phyloP scores from a whole-genome alignment of 2,329 filamentous ascomycete species.

The Beauveria bassiana region DNA sequence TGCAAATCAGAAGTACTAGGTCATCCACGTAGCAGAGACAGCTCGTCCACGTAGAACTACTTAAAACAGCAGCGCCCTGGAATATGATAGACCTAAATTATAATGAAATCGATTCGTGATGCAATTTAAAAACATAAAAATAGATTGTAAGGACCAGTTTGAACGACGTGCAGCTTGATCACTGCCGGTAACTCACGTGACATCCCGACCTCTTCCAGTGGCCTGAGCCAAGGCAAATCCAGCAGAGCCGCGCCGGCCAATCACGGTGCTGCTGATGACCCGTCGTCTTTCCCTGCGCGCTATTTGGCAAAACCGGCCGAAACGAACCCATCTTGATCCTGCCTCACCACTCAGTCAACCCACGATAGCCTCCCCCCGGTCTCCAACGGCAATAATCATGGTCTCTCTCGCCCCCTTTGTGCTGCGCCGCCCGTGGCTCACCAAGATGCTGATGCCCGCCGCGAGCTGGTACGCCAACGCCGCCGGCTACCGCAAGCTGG shows the following conservation, averaged over 20 bases:
- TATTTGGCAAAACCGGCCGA: conserved; percentile 16
- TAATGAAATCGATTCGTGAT: too few species aligned
- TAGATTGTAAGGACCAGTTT: too few species aligned
- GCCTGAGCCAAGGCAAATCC: not conserved
- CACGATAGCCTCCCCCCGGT: conserved; percentile 1
- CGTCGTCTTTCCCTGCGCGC: conserved; percentile 14
- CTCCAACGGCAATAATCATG: conserved; percentile 47
- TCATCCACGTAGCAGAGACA: too few species aligned
- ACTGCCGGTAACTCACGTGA: conserved; percentile 21
- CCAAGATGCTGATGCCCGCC: conserved; percentile 66
- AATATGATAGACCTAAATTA: too few species aligned
- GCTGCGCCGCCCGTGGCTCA: conserved; percentile 78
- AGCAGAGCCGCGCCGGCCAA: conserved; percentile 23
- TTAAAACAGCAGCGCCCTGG: too few species aligned
- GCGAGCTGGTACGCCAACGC: conserved; percentile 85
- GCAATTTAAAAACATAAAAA: too few species aligned
- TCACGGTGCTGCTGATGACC: conserved; percentile 17
- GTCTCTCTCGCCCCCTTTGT: conserved; percentile 68
- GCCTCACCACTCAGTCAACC: not conserved
- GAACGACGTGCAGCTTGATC: not conserved
- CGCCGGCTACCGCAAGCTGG: conserved; percentile 87
- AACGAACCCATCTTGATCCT: conserved; percentile 9
- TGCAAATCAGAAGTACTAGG: too few species aligned
- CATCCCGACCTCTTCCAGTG: conserved; percentile 22
- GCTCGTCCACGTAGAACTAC: too few species aligned